Evolutionary conservation across 495 filamentous ascomycete species (phyloP).

Genomic region (Annulohypoxylon nitens): DNA sequence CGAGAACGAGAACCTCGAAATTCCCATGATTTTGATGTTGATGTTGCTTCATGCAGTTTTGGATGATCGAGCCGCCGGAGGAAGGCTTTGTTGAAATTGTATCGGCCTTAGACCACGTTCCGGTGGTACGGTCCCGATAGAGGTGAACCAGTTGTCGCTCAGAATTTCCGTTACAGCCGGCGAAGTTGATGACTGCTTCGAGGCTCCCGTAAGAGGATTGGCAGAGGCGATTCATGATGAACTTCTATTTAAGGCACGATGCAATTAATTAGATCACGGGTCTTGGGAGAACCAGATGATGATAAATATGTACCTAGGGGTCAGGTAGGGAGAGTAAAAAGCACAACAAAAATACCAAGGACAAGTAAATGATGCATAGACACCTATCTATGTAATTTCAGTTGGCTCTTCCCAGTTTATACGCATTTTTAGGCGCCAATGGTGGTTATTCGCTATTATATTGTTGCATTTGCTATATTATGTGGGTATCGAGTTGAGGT

Average conservation of each 20-base stretch:
- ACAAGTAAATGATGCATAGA: no score
- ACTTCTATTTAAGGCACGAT: no score
- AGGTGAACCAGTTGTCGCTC: constrained; percentile 32
- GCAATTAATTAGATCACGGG: not conserved
- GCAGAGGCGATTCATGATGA: constrained; percentile 42
- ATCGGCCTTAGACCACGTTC: constrained; percentile 24
- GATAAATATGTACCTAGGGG: not conserved
- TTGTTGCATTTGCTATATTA: no score
- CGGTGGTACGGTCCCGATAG: constrained; percentile 27
- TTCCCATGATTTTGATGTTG: constrained; percentile 33
- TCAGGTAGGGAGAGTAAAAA: no score
- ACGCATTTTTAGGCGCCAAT: no score
- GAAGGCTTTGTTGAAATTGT: constrained; percentile 12
- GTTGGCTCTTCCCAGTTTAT: no score
- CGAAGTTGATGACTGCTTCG: constrained; percentile 41
- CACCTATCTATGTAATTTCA: no score
- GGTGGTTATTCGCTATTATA: no score
- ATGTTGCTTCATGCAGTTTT: constrained; percentile 20
- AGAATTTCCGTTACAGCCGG: constrained; percentile 13
- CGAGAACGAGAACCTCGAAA: constrained; percentile 45
- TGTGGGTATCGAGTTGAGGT: no score
- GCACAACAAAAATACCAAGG: no score
- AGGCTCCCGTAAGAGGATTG: constrained; percentile 41
- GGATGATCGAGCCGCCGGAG: constrained; percentile 43
- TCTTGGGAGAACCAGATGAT: not conserved